Percentiles rank a stretch among this genome's conserved stretches.
Evolutionary conservation across 306 rosid species (phyloP).

Genomic region (Begonia loranthoides): DNA sequence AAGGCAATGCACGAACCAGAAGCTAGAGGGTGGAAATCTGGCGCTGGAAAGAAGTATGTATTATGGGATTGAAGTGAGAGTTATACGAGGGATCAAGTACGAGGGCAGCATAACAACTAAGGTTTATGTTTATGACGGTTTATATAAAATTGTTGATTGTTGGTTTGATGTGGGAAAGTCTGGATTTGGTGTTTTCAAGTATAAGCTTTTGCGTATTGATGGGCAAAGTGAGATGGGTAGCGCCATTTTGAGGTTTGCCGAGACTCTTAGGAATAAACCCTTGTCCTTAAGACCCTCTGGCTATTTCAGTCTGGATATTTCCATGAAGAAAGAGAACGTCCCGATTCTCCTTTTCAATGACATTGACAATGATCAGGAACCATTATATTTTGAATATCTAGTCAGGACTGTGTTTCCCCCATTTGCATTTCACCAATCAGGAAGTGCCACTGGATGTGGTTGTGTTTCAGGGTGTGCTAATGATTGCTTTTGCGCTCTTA

Average conservation of each 20-base stretch:
- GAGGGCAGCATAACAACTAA: conserved; percentile 37
- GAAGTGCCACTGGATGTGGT: conserved; percentile 46
- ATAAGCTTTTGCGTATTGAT: conserved; percentile 55
- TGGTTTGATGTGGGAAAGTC: conserved; percentile 97
- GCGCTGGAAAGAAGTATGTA: conserved; percentile 92
- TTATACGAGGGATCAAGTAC: conserved; percentile 55
- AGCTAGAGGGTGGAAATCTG: conserved; percentile 82
- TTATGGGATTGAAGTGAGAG: conserved; percentile 91
- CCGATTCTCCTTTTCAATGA: conserved; percentile 60
- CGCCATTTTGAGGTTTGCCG: conserved; percentile 40
- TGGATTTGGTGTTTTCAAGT: conserved; percentile 89
- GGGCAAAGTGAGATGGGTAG: conserved; percentile 94
- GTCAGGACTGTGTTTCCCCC: conserved; percentile 43
- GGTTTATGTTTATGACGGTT: conserved; percentile 86
- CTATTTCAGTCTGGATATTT: conserved; percentile 55
- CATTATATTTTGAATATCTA: conserved; percentile 59
- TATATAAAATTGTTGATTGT: conserved; percentile 57
- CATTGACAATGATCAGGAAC: conserved; percentile 51
- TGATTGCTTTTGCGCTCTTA: conserved; percentile 65
- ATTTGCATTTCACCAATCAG: conserved; percentile 49
- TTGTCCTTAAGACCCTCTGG: conserved; percentile 39
- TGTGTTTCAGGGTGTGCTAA: conserved; percentile 45
- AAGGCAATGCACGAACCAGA: conserved; percentile 65
- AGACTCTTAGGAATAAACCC: conserved; percentile 34
- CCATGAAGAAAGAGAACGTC: conserved; percentile 36